These are phyloP conservation scores for Gossypioides kirkii DNA, from an alignment of 345 rosid genomes.

Conservation along the genomic window DNA sequence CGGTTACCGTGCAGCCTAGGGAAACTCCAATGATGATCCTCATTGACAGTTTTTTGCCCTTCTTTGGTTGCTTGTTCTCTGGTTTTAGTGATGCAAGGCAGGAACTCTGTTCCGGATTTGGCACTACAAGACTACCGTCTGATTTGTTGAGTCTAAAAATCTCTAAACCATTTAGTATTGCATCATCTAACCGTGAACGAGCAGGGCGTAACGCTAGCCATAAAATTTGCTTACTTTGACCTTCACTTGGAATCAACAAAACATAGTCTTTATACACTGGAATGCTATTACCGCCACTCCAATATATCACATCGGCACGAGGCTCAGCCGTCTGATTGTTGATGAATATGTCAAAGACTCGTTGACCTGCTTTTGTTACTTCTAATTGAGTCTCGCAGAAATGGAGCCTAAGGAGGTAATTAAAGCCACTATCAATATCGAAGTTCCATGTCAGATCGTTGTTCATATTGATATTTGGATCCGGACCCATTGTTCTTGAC, in stretches of 20 bases:
- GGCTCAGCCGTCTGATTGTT: constrained; percentile 14
- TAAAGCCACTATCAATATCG: constrained; percentile 29
- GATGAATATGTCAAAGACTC: constrained; percentile 23
- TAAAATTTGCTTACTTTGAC: constrained; percentile 14
- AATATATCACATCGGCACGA: constrained; percentile 14
- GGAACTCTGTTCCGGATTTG: constrained; percentile 21
- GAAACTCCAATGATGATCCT: not conserved
- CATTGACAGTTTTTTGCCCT: not conserved
- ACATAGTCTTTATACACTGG: constrained; percentile 30
- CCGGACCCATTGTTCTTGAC: constrained; percentile 27
- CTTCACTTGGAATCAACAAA: not conserved
- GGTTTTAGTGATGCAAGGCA: not conserved
- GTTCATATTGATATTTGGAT: not conserved
- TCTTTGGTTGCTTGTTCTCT: not conserved
- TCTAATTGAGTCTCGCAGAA: constrained; percentile 31
- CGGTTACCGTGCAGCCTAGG: not conserved
- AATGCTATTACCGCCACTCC: constrained; percentile 24
- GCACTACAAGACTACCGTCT: constrained; percentile 28
- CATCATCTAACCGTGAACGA: constrained; percentile 23
- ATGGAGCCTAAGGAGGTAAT: constrained; percentile 35
- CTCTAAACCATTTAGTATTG: constrained; percentile 36
- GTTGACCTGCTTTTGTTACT: not conserved
- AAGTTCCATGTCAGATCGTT: constrained; percentile 19
- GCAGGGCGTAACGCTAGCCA: constrained; percentile 27
- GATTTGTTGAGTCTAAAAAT: constrained; percentile 26